Conservation (phyloP, 345 rosid species). For the Linum lewisii region DNA sequence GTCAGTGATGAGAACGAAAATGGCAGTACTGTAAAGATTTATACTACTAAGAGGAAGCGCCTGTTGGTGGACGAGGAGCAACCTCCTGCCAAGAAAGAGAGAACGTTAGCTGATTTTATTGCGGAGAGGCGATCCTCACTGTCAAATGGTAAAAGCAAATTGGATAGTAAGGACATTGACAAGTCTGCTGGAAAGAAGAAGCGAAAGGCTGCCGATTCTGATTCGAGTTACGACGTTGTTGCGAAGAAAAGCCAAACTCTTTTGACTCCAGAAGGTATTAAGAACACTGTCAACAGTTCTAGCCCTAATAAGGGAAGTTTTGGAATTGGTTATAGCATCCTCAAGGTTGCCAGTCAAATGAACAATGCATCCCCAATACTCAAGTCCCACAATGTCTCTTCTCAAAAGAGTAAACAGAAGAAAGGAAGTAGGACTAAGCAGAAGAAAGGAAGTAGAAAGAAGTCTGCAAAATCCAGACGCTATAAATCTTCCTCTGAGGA, state of each 20-base stretch:
- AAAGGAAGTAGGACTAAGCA: too few species aligned
- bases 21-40: constrained; percentile 18
- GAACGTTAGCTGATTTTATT: constrained; percentile 47
- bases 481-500: constrained; percentile 13
- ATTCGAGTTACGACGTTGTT: constrained; percentile 18
- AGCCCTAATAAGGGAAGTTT: constrained; percentile 24
- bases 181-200: constrained; percentile 31
- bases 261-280: constrained; percentile 14
- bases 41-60: constrained; percentile 28
- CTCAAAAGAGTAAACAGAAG: not conserved
- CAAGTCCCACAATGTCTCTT: constrained; percentile 9
- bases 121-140: constrained; percentile 29
- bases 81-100: constrained; percentile 33
- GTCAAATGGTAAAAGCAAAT: constrained; percentile 20
- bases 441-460: constrained; percentile 13
- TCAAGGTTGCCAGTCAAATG: constrained; percentile 25
- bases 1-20: constrained; percentile 11
- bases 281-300: constrained; percentile 11
- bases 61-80: constrained; percentile 17
- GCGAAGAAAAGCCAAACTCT: constrained; percentile 15
- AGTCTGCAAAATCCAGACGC: constrained; percentile 17
- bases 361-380: constrained; percentile 16
- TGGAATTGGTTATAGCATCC: constrained; percentile 31
- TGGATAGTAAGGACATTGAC: constrained; percentile 14
- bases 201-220: constrained; percentile 30